phyloP scores from a whole-genome alignment of 176 grass and related monocot species.

The Oryza australiensis region DNA sequence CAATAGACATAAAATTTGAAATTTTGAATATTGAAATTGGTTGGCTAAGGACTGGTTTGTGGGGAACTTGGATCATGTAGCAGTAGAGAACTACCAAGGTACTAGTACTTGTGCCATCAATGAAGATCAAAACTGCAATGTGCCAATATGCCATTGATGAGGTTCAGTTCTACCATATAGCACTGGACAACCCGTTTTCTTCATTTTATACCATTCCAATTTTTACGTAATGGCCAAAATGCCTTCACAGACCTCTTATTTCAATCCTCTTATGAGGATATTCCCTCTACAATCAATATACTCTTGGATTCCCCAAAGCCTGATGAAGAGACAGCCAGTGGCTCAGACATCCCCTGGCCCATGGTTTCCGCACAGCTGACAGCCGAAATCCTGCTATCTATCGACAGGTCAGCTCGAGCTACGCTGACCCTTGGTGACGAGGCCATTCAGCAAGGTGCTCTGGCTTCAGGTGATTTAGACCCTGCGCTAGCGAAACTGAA shows the following conservation, averaged over 20 bases:
- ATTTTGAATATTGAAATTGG: neutral
- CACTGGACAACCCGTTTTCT: neutral
- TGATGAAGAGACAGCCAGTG: neutral
- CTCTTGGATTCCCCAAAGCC: too few relatives aligned
- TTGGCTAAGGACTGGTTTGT: neutral
- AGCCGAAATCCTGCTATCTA: neutral
- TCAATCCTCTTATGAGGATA: neutral
- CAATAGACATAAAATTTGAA: neutral
- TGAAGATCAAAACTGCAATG: neutral
- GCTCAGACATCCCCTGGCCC: neutral
- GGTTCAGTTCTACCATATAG: neutral
- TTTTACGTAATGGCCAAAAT: neutral
- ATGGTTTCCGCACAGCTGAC: neutral
- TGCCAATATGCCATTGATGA: neutral
- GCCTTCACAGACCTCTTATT: neutral
- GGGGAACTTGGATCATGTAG: neutral
- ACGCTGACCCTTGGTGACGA: neutral
- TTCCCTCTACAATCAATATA: neutral
- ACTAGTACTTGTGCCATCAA: neutral
- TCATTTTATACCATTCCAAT: neutral
- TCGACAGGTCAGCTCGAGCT: neutral
- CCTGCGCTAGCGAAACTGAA: too few relatives aligned
- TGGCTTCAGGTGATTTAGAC: neutral
- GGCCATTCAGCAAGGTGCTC: neutral
- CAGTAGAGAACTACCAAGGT: neutral